Base-by-base conservation (phyloP, 108 stramenopile genomes). In the Cyclotella baltica region DNA sequence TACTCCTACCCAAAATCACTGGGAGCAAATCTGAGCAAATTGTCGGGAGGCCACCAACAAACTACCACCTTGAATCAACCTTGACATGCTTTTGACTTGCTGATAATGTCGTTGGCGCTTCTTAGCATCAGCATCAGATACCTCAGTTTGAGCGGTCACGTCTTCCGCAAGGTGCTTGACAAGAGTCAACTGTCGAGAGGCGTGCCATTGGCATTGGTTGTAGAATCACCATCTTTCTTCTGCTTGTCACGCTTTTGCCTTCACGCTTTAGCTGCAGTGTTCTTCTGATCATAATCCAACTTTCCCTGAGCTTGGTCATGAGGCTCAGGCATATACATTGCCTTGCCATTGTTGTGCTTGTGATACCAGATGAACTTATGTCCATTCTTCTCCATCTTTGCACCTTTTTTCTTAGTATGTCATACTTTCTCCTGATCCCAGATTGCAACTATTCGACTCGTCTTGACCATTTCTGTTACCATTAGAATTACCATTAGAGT, bases 261-360 rank as follows among this genome's bases (percentile, higher is more conserved):
- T 0, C 30, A 0, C 3, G 48, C 33, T 33, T 63, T 36, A 11
- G 10, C 59, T 0, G 18, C 20, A 1, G 29, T 51, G 5, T 52
- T 30, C 19, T 23, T 31, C 50, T 64, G 22, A 13, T 52, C 25
- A 61, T 31, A 50, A 18, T 73, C 16, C 29, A 52, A 30, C 1
- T 8, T 15, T 50, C 73, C 62, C 20, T 50, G n/a, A 4, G 47
- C 48, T n/a, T 73, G 73, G 35, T 51, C 47, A 51, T 73, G 73
- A 31, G 33, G n/a, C 8, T 29, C 2, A 35, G 62, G 73, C 61
- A 73, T 63, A 29, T 73, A 73, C 4, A 61, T 43, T 1, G 62
- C 73, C 0, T 31, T 35, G 15, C 73, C 62, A 29, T 52, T 30
- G 2, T 23, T 43, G 58, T 61, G 59, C 5, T n/a, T n/a, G n/a